These are phyloP conservation scores for Claviceps cyperi DNA, from an alignment of 2,329 filamentous ascomycete species.

Conservation along the genomic window DNA sequence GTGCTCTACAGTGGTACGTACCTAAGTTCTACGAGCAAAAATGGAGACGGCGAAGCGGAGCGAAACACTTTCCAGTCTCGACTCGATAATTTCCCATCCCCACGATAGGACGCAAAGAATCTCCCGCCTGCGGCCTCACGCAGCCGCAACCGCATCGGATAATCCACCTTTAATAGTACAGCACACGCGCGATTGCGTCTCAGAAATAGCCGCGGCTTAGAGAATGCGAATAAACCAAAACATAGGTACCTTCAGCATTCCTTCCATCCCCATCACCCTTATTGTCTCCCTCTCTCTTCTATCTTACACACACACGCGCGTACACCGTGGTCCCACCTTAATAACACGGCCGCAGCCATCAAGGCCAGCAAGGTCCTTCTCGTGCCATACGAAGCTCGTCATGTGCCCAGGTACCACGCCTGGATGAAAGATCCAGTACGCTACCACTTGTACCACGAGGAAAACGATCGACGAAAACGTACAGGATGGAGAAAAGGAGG, in stretches of 20 bases:
- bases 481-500: constrained; percentile 4
- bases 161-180: not conserved
- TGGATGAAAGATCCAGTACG: constrained; percentile 78
- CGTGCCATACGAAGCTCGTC: constrained; percentile 69
- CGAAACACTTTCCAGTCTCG: not conserved
- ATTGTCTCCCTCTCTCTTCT: not conserved
- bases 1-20: too few relatives aligned
- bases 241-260: constrained; percentile 21
- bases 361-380: constrained; percentile 53
- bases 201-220: not conserved
- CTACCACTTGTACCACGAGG: not conserved
- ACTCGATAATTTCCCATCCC: not conserved
- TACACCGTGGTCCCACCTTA: not conserved
- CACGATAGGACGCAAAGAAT: not conserved
- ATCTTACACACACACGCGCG: too few relatives aligned
- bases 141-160: not conserved
- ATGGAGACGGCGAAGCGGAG: not conserved
- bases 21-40: not conserved
- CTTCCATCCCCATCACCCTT: not conserved
- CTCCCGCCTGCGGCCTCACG: too few relatives aligned
- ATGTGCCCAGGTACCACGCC: constrained; percentile 69
- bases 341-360: constrained; percentile 37
- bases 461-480: not conserved
- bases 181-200: not conserved
- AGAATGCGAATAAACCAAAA: constrained; percentile 31